Conservation (phyloP, 83 land plant species). For the Picea abies region DNA sequence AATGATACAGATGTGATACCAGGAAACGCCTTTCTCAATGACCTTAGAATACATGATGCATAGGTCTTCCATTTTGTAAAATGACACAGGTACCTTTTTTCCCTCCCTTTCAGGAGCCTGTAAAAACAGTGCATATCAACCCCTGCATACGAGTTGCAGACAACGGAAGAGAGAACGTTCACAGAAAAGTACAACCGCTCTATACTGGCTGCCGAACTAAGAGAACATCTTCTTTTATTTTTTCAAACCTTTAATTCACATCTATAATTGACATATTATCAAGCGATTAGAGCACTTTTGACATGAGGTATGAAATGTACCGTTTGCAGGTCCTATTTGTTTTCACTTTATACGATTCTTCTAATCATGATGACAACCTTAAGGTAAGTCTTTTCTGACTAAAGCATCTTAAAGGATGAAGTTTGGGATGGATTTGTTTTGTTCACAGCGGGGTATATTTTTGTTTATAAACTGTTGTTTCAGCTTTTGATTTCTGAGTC, state of each 20-base stretch:
- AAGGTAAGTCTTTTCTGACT: slow-evolving; percentile 42
- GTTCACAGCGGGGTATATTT: neutral
- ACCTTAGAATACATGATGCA: too few species aligned
- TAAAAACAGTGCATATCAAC: slow-evolving; percentile 76
- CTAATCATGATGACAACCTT: slow-evolving; percentile 62
- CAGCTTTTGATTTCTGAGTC: too few species aligned
- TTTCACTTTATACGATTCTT: slow-evolving; percentile 70
- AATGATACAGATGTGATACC: too few species aligned
- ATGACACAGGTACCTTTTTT: too few species aligned
- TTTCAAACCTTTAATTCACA: neutral
- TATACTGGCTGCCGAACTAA: neutral
- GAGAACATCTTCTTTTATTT: slow-evolving; percentile 4
- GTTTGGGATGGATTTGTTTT: neutral
- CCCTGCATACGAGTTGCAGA: slow-evolving; percentile 82
- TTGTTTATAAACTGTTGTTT: too few species aligned
- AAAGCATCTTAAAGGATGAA: neutral
- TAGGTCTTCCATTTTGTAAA: too few species aligned
- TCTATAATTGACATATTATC: neutral
- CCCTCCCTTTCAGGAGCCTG: slow-evolving; percentile 50
- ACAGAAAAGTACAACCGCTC: slow-evolving; percentile 52
- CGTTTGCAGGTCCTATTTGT: slow-evolving; percentile 66
- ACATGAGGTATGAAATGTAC: neutral
- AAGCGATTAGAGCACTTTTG: neutral
- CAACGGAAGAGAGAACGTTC: slow-evolving; percentile 76
- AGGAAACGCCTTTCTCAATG: too few species aligned